Base-by-base conservation (phyloP, 768 basidiomycete species). In the Russula griseocarnosa region DNA sequence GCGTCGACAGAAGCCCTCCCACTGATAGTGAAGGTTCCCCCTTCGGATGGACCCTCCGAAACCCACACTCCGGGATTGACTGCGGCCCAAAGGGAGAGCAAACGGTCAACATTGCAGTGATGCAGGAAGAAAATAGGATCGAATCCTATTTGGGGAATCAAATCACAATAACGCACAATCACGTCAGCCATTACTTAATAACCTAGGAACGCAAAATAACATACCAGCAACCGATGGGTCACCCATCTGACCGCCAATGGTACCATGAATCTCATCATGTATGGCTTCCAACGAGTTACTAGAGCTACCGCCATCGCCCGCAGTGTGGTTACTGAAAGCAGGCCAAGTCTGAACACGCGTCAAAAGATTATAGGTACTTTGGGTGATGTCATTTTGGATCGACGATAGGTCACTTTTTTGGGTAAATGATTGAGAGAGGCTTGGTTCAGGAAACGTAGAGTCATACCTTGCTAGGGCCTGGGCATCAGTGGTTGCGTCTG, bases 51-150 rank as follows among this genome's bases (percentile, higher is more conserved):
- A 61, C 38, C 71, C 30, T 3, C 40, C 24, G 67, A 71, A 10
- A 81, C 77, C 76, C 78, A 79, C 2, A 77, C 74, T 3, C 66
- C 70, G 1, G 74, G 77, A 64, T 83, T 76, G 46, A 84, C 65
- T 1, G 79, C 81, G 3, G 75, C 72, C 83, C 82, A 84, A 22
- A 84, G 71, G 7, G 81, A 73, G 26, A 83, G 72, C 63, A 82
- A 30, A n/a, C 82, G 79, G 66, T 84, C 83, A 26, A 83, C 81
- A 53, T 83, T 81, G 65, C 69, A 63, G 67, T 84, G 83, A 66
- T 83, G 83, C 66, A 83, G 69, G 71, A 74, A 82, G 74, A 84
- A 83, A 66, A 82, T 78, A 0, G 82, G 81, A 67, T 83, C 83
- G 63, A 82, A 81, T 0, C 74, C 81, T 79, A 60, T n/a, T n/a